Evolutionary conservation across 2,329 filamentous ascomycete species (phyloP).

Genomic region (Triangularia verruculosa): DNA sequence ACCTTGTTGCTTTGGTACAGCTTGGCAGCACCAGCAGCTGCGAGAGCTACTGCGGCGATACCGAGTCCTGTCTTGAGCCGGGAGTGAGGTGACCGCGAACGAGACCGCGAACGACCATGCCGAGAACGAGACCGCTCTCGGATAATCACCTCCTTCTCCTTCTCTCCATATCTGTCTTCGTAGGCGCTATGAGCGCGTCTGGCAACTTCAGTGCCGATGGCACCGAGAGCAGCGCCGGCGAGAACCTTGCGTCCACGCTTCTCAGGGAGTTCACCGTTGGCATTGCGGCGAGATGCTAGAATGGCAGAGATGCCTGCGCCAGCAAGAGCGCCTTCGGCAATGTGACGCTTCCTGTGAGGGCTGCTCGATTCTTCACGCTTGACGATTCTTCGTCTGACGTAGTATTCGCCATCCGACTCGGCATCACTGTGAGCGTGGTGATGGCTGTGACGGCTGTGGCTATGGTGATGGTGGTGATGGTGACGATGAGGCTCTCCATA

Average conservation of each 20-base stretch:
- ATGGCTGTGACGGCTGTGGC: slow-evolving; percentile 35
- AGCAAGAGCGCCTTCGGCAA: slow-evolving; percentile 63
- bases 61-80: slow-evolving; percentile 60
- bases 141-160: slow-evolving; percentile 28
- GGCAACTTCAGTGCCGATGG: slow-evolving; percentile 59
- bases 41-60: slow-evolving; percentile 60
- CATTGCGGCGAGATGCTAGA: slow-evolving; percentile 52
- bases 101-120: slow-evolving; percentile 37
- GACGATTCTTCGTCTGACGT: slow-evolving; percentile 44
- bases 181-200: slow-evolving; percentile 61
- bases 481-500: slow-evolving; percentile 32
- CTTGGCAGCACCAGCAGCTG: slow-evolving; percentile 63
- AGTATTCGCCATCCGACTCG: slow-evolving; percentile 41
- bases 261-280: slow-evolving; percentile 48
- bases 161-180: slow-evolving; percentile 48
- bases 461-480: slow-evolving; percentile 38
- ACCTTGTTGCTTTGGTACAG: slow-evolving; percentile 60
- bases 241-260: slow-evolving; percentile 57
- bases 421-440: slow-evolving; percentile 37
- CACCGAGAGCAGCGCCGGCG: slow-evolving; percentile 60
- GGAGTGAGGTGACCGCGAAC: slow-evolving; percentile 40
- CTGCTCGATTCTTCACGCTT: slow-evolving; percentile 45
- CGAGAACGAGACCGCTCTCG: slow-evolving; percentile 40
- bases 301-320: slow-evolving; percentile 62
- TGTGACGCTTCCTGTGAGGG: slow-evolving; percentile 54